These are phyloP conservation scores for Blastobotrys proliferans DNA, from an alignment of 1,139 yeast genomes.

Conservation along the genomic window DNA sequence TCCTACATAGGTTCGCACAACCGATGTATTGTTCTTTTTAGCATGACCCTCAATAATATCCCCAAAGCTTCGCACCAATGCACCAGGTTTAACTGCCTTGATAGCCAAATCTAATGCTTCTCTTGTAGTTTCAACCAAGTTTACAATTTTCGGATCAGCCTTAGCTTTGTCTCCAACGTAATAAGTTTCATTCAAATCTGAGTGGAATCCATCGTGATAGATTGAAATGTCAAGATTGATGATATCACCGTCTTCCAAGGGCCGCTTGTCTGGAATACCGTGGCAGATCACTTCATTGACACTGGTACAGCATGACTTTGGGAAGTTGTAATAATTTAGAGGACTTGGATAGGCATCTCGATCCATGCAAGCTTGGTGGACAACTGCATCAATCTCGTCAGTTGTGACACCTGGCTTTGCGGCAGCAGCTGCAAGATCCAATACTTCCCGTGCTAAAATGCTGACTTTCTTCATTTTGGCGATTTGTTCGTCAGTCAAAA, in stretches of 20 bases:
- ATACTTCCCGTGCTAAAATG: slow-evolving; percentile 75
- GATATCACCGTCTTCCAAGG: slow-evolving; percentile 89
- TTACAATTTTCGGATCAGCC: slow-evolving; percentile 67
- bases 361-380: slow-evolving; percentile 83
- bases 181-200: slow-evolving; percentile 94
- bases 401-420: slow-evolving; percentile 88
- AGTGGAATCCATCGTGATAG: slow-evolving; percentile 83
- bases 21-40: slow-evolving; percentile 69
- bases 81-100: slow-evolving; percentile 83
- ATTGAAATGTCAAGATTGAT: slow-evolving; percentile 85
- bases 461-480: slow-evolving; percentile 71
- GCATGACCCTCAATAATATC: slow-evolving; percentile 88
- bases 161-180: slow-evolving; percentile 92
- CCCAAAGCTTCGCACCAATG: slow-evolving; percentile 82
- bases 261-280: slow-evolving; percentile 91
- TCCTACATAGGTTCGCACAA: slow-evolving; percentile 88
- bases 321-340: slow-evolving; percentile 88
- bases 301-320: slow-evolving; percentile 90
- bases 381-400: slow-evolving; percentile 82
- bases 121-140: slow-evolving; percentile 91
- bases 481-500: slow-evolving; percentile 60
- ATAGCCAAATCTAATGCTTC: slow-evolving; percentile 86
- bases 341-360: slow-evolving; percentile 95
- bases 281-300: slow-evolving; percentile 95
- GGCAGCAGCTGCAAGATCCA: slow-evolving; percentile 82